A percentile compares a stretch with the other conserved stretches of the same genome.
phyloP scores from a whole-genome alignment of 148 eudicot genomes.

The Chenopodium album region DNA sequence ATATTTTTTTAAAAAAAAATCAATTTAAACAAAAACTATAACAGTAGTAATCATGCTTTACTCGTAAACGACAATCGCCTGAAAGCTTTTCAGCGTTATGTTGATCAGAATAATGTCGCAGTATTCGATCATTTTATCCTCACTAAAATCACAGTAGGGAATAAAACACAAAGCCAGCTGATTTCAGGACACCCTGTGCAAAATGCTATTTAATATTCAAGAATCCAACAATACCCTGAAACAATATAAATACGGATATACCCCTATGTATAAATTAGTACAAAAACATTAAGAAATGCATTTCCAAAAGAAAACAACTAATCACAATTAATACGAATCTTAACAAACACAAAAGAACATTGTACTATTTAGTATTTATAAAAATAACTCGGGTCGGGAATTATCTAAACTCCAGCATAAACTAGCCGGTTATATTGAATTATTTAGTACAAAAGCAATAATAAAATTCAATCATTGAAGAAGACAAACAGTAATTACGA shows the following conservation, averaged over 20 bases:
- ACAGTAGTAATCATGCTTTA: neutral
- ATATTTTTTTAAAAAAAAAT: neutral
- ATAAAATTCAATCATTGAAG: neutral
- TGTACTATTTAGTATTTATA: neutral
- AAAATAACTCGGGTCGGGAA: neutral
- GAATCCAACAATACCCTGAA: neutral
- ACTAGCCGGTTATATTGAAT: too few relatives aligned
- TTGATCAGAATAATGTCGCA: neutral
- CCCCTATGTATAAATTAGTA: neutral
- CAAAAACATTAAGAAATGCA: slow-evolving; percentile 1
- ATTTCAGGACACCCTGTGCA: slow-evolving; percentile 15
- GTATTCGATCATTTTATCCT: neutral
- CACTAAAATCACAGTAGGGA: slow-evolving; percentile 1
- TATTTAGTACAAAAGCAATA: neutral
- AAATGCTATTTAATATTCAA: slow-evolving; percentile 6
- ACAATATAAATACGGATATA: neutral
- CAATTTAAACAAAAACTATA: neutral
- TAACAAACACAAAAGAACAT: slow-evolving; percentile 5
- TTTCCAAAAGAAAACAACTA: neutral
- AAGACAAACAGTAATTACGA: slow-evolving; percentile 7
- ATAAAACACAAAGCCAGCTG: slow-evolving; percentile 15
- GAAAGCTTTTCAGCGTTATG: slow-evolving; percentile 13
- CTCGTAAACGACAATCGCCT: slow-evolving; percentile 1
- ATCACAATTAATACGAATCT: neutral
- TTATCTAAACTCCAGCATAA: neutral